Evolutionary conservation across 441 rosid species (phyloP).

Genomic region (Kokia cookei): DNA sequence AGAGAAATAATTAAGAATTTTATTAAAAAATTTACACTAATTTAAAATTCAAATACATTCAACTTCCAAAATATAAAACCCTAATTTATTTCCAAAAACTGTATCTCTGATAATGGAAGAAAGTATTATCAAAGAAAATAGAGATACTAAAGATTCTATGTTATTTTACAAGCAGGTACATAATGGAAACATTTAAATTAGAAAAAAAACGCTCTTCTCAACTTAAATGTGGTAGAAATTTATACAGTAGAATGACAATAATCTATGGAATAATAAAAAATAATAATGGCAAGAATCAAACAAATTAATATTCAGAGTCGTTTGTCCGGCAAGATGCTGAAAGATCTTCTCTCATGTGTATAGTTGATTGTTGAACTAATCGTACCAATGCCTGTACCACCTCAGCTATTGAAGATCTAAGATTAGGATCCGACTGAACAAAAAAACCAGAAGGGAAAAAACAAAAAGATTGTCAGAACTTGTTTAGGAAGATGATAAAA

Average conservation of each 20-base stretch:
- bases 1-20: too few relatives aligned
- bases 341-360: conserved; percentile 49
- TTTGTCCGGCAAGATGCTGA: conserved; percentile 41
- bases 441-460: neutral
- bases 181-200: neutral
- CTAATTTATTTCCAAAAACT: neutral
- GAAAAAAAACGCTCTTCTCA: neutral
- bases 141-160: neutral
- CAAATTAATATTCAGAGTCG: conserved; percentile 23
- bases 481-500: neutral
- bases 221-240: neutral
- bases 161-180: neutral
- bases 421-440: conserved; percentile 61
- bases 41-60: too few relatives aligned
- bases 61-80: neutral
- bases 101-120: neutral
- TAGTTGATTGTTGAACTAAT: conserved; percentile 51
- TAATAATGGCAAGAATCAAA: neutral
- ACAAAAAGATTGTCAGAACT: neutral
- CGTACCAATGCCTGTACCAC: conserved; percentile 80
- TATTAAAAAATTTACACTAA: too few relatives aligned
- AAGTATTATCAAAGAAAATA: neutral
- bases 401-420: conserved; percentile 81
- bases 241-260: neutral
- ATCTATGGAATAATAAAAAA: neutral